Evolutionary conservation across 78 protist genomes (phyloP).

Genomic region (Dictyostelium intermedium): DNA sequence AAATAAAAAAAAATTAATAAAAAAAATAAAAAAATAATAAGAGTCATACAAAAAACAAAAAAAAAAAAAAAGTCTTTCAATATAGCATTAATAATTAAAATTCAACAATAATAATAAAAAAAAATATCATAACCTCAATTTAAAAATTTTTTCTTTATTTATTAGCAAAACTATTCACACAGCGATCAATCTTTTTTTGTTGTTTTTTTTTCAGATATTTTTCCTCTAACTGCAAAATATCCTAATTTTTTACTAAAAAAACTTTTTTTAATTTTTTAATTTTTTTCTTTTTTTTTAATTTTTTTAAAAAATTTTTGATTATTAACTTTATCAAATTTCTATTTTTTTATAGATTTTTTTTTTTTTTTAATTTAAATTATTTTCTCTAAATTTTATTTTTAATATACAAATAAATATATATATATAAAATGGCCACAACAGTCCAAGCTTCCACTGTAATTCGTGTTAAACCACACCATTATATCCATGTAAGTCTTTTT

Average conservation of each 20-base stretch:
- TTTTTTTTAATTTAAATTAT: neutral
- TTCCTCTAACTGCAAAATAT: neutral
- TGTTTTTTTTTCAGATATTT: neutral
- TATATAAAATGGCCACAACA: slow-evolving; percentile 5
- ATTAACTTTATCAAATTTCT: neutral
- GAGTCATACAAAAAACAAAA: neutral
- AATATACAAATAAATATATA: neutral
- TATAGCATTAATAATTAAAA: too few species aligned
- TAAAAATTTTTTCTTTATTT: neutral
- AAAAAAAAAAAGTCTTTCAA: too few species aligned
- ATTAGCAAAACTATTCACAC: neutral
- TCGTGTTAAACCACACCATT: slow-evolving; percentile 86
- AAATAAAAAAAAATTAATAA: too few species aligned
- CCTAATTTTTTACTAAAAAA: neutral
- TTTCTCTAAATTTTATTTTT: neutral
- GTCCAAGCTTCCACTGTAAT: slow-evolving; percentile 62
- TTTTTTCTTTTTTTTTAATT: neutral
- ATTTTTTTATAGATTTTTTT: neutral
- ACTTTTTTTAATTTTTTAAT: neutral
- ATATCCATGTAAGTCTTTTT: slow-evolving; percentile 79
- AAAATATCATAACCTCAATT: neutral
- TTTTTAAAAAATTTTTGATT: neutral
- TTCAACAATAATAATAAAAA: too few species aligned
- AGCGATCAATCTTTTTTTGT: neutral
- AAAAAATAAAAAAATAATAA: too few species aligned